Evolutionary conservation across 352 stramenopile species (phyloP), one percentile per base, ranked within the genome.

Genomic region (Globisporangium cederbergense): DNA sequence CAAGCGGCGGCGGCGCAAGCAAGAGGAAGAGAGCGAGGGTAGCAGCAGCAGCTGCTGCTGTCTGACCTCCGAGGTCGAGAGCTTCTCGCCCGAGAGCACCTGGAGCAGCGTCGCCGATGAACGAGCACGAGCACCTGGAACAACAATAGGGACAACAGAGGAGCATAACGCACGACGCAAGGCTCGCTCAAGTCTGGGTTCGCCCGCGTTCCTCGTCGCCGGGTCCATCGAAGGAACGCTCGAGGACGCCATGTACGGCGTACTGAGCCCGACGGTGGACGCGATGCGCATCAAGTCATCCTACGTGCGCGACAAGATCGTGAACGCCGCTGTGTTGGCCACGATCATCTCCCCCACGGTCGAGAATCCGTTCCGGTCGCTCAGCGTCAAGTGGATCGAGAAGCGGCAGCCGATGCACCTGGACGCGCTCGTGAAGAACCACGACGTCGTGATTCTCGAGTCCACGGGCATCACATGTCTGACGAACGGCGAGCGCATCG

Each of bases 401-500:
- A 60, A 49, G n/a, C 28, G 38, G 16, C 38, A 36, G 28, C 34
- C 54, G 36, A 13, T 45, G 54, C 36, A 36, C 9, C 9, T 49
- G n/a, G 16, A 22, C 28, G 25, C 34, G n/a, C n/a, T 60, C 25
- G 30, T 60, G 22, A 60, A 45, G 28, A 60, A 60, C 32, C 54
- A 32, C 32, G 54, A 60, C 34, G 18, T 45, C n/a, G 54, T 60
- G 54, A n/a, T 49, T 7, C 38, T 60, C 22, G 54, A 60, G 38
- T 30, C 32, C 28, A 60, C 54, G 13, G 54, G 54, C 14, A 60
- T 9, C 28, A 60, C 54, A 10, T 20, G 9, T 7, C 36, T 60
- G 38, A 10, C 34, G 10, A 78, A 74, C 2, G 83, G 80, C 16
- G 78, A 91, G 50, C 75, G 64, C 6, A 55, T 91, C 57, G 83